A percentile compares a stretch with the other conserved stretches of the same genome.
These are phyloP conservation scores for Conticribra guillardii DNA, from an alignment of 108 stramenopile species.

Conservation along the genomic window DNA sequence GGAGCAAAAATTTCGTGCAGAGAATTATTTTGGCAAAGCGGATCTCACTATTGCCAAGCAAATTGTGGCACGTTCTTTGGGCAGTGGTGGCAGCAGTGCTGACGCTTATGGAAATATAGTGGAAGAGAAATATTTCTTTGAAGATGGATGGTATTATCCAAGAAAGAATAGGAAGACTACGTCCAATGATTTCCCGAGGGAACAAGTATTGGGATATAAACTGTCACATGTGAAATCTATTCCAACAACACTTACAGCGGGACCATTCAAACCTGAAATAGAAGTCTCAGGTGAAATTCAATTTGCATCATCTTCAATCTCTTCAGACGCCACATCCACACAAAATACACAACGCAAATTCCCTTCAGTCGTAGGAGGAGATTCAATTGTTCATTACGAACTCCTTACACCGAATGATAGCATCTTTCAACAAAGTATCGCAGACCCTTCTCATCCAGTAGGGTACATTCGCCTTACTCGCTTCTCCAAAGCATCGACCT, in stretches of 20 bases:
- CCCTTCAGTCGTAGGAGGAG: constrained; percentile 56
- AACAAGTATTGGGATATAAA: constrained; percentile 42
- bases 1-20: constrained; percentile 36
- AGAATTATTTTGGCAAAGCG: constrained; percentile 64
- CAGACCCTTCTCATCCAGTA: constrained; percentile 39
- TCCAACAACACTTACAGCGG: constrained; percentile 41
- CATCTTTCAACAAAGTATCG: constrained; percentile 53
- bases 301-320: neutral
- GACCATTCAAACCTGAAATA: constrained; percentile 16
- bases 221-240: constrained; percentile 45
- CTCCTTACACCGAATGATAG: constrained; percentile 57
- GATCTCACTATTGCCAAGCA: constrained; percentile 84
- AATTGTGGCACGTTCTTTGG: constrained; percentile 35
- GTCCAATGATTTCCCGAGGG: constrained; percentile 7
- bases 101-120: constrained; percentile 13
- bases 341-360: neutral
- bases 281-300: neutral
- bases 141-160: constrained; percentile 43
- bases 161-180: constrained; percentile 1
- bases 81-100: neutral
- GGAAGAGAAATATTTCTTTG: constrained; percentile 45
- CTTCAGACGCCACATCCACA: too few relatives aligned
- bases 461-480: constrained; percentile 86
- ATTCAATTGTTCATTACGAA: constrained; percentile 72
- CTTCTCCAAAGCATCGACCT: constrained; percentile 73